A percentile compares a stretch with the other conserved stretches of the same genome.
Evolutionary conservation across 139 green algal species (phyloP).

Genomic region (Closterium sp.): DNA sequence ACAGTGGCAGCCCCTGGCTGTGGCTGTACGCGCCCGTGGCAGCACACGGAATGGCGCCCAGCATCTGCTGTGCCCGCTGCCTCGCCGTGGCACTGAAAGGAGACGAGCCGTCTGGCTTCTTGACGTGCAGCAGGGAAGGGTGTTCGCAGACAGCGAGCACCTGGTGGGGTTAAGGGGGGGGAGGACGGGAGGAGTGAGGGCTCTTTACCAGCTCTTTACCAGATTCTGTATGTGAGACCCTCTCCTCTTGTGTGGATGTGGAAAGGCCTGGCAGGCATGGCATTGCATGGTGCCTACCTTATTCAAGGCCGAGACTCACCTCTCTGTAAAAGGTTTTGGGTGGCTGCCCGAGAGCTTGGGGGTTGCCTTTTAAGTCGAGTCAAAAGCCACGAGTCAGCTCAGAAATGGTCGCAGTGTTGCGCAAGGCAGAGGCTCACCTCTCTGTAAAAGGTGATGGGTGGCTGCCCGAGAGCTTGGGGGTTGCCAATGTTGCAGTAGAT

Average conservation of each 20-base stretch:
- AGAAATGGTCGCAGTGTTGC: too few relatives aligned
- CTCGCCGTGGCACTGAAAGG: conserved; percentile 43
- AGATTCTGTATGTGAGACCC: too few relatives aligned
- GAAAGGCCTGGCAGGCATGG: too few relatives aligned
- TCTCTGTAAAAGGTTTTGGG: too few relatives aligned
- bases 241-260: too few relatives aligned
- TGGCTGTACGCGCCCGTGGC: conserved; percentile 49
- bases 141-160: conserved; percentile 49
- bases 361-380: too few relatives aligned
- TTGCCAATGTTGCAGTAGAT: conserved; percentile 59
- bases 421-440: conserved; percentile 37
- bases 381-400: too few relatives aligned
- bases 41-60: conserved; percentile 11
- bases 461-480: conserved; percentile 51
- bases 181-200: not conserved
- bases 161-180: not conserved
- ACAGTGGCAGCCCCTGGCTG: conserved; percentile 43
- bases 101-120: conserved; percentile 9
- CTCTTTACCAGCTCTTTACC: too few relatives aligned
- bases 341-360: too few relatives aligned
- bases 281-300: too few relatives aligned
- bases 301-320: not conserved
- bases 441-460: conserved; percentile 53
- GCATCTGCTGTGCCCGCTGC: conserved; percentile 18
- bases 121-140: conserved; percentile 26